phyloP scores from a whole-genome alignment of 2,329 filamentous ascomycete species.

The Calonectria multiphialidica region DNA sequence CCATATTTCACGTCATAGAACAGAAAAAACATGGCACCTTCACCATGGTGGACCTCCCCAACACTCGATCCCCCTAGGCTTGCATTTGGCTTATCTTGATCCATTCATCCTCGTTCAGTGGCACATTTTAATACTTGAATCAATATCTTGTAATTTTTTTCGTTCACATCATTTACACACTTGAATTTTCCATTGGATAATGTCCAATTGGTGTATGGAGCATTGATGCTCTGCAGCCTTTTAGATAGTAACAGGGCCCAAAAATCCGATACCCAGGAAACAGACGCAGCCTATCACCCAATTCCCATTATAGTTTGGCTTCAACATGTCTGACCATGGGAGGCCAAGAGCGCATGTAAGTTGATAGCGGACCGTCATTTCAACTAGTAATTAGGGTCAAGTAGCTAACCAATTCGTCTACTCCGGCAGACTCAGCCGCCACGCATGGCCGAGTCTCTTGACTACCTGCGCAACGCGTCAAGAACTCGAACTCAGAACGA shows the following conservation, averaged over 20 bases:
- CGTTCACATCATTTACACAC: neutral
- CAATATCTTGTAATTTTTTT: neutral
- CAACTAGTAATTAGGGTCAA: neutral
- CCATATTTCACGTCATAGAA: neutral
- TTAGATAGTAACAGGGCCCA: neutral
- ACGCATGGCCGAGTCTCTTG: neutral
- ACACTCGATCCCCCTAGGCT: neutral
- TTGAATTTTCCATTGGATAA: too few species aligned
- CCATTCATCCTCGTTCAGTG: neutral
- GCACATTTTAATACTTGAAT: neutral
- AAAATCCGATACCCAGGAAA: neutral
- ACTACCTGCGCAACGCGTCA: neutral
- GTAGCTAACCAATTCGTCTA: neutral
- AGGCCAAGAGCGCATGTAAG: neutral
- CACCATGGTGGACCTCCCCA: neutral
- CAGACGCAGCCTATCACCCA: neutral
- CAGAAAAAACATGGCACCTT: neutral
- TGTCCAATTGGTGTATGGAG: too few species aligned
- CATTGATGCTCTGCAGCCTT: neutral
- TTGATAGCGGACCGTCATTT: neutral
- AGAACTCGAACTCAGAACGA: neutral
- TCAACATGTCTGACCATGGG: neutral
- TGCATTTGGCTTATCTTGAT: neutral
- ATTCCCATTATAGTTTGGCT: neutral
- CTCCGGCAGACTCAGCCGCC: neutral